Evolutionary conservation across 257 asterid species (phyloP), one percentile per base, ranked within the genome.

Genomic region (Nicotiana knightiana): DNA sequence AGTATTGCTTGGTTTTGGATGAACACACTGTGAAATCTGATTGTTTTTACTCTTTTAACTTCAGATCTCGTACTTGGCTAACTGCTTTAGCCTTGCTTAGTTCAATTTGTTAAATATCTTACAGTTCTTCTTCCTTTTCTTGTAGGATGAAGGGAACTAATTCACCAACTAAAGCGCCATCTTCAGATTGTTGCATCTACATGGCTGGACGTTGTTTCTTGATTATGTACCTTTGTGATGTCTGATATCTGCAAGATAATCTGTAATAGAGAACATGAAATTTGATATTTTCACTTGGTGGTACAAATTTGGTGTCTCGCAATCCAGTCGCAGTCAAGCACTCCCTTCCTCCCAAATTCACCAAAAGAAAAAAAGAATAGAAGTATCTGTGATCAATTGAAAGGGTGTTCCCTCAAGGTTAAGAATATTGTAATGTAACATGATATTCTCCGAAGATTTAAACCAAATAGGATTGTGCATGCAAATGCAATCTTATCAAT

Each of bases 121-220:
- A 73, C 32, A 24, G 2, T 24, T 73, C 62, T 73, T 73, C 39
- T 48, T 59, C 15, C 39, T 26, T 73, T 0, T 48, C 62, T 48
- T 73, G 79, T 73, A 73, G 79, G 79, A 73, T 48, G 79, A 73
- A 73, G 79, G 39, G 21, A 73, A 48, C 79, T 48, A 73, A 48
- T 12, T 43, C 51, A 43, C 11, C 9, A 43, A 43, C 51, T 13
- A 51, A 6, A 46, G 79, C 24, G 7, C 61, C 59, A 24, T 71
- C 39, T 3, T 24, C 61, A 24, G 37, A 71, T 46, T 1, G 13
- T 46, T 71, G 48, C 61, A 5, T 71, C 61, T 21, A n/a, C 58
- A 73, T 73, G 8, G 62, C 15, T 26, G 79, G 62, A 12, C 51
- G 4, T 21, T 48, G 61, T 73, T 48, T 73, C 79, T 73, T 73